Base-by-base conservation (phyloP, 1,284 basidiomycete species). In the Apiotrichum porosum region DNA sequence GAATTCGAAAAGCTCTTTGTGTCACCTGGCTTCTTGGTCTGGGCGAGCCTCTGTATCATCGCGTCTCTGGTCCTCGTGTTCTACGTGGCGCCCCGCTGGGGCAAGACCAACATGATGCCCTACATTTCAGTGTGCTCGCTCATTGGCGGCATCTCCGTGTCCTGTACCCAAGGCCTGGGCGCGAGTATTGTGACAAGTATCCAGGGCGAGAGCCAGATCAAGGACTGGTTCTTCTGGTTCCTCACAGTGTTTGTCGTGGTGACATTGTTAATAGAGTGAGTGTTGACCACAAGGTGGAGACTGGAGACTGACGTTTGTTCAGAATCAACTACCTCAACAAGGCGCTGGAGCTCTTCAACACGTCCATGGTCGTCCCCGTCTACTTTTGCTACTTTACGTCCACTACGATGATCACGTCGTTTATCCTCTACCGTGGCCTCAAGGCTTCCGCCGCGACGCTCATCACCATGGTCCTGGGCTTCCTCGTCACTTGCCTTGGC, bases 311-410 rank as follows among this genome's bases (percentile, higher is more conserved):
- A n/a, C 8, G n/a, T 19, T 17, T 17, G 14, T 4, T 9, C 53
- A 72, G 97, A 72, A 89, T 97, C 67, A 94, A 88, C 75, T 97
- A 92, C 74, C 80, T 97, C 57, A 98, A 97, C 76, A 87, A 93
- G 64, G 94, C 94, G 18, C 83, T 98, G 52, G 94, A 93, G 61
- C 77, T 97, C 36, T 97, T 93, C 80, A 97, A 97, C 64, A 66
- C 75, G 77, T 86, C 88, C 46, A 91, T 90, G 86, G 87, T 88
- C 24, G 80, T 81, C 3, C 80, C 81, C 0, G 80, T 80, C 18
- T 83, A 82, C 69, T 82, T 81, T 57, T 80, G 82, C 55, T 76
- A 78, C 49, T 82, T 83, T 71, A 91, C 88, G 2, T 89, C 89
- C 60, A 88, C 84, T 67, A 90, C 90, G 0, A 85, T 93, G 73